These are phyloP conservation scores for Lumnitzera racemosa DNA, from an alignment of 345 rosid genomes.

Conservation along the genomic window DNA sequence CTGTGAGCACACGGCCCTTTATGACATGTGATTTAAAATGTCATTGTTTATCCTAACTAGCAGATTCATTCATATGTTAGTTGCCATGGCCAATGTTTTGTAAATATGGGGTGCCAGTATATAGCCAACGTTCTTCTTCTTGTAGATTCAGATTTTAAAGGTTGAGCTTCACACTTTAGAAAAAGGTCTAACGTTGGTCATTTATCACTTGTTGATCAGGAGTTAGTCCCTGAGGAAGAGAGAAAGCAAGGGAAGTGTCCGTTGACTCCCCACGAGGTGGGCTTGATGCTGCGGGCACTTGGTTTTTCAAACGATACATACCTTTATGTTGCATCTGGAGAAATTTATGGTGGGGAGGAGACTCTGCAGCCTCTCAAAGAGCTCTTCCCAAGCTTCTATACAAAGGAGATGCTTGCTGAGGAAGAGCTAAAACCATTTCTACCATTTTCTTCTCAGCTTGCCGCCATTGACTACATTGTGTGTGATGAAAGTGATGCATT, in stretches of 20 bases:
- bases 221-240: conserved; percentile 49
- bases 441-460: conserved; percentile 84
- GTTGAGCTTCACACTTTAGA: too few species aligned
- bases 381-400: conserved; percentile 87
- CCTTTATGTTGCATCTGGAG: conserved; percentile 95
- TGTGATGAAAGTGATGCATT: conserved; percentile 97
- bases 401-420: conserved; percentile 85
- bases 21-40: conserved; percentile 1
- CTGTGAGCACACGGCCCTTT: conserved; percentile 46
- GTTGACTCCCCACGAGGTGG: conserved; percentile 92
- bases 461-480: conserved; percentile 87
- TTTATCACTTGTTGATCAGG: too few species aligned
- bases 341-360: conserved; percentile 93
- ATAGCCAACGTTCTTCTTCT: too few species aligned
- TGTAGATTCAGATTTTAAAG: too few species aligned
- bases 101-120: too few species aligned
- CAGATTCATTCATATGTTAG: too few species aligned
- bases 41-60: background rate
- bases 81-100: too few species aligned
- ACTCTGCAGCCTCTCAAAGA: conserved; percentile 78
- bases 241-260: conserved; percentile 96
- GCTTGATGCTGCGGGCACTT: conserved; percentile 91
- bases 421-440: conserved; percentile 71
- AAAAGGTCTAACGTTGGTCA: too few species aligned
- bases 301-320: conserved; percentile 89